These are phyloP conservation scores for Peniophora sp. DNA, from an alignment of 1,284 basidiomycete genomes.

Conservation along the genomic window DNA sequence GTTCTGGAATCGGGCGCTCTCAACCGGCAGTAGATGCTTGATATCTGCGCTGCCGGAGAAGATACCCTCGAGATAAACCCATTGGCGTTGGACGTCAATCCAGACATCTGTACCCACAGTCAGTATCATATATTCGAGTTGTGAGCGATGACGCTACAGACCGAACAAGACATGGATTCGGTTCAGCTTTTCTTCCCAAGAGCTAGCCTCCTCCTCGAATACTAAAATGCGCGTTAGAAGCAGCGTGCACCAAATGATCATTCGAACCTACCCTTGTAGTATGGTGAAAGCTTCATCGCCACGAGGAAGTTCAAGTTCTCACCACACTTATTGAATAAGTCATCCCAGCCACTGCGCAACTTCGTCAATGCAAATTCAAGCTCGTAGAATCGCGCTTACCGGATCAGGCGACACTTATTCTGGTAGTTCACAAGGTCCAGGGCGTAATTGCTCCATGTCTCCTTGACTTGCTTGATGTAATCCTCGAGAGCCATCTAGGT, in stretches of 20 bases:
- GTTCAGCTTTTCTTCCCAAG: slow-evolving; percentile 95
- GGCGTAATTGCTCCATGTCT: slow-evolving; percentile 94
- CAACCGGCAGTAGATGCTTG: slow-evolving; percentile 96
- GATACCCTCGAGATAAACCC: slow-evolving; percentile 99
- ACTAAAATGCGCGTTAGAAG: slow-evolving; percentile 40
- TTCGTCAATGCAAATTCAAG: background rate
- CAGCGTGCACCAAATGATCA: slow-evolving; percentile 1
- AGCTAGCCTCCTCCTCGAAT: slow-evolving; percentile 89
- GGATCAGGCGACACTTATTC: slow-evolving; percentile 95
- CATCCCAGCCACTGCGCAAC: slow-evolving; percentile 83
- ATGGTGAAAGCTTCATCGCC: slow-evolving; percentile 96
- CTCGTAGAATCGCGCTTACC: slow-evolving; percentile 33
- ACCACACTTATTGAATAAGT: slow-evolving; percentile 92
- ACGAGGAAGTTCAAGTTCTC: slow-evolving; percentile 94
- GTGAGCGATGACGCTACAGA: slow-evolving; percentile 24
- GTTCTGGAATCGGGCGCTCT: slow-evolving; percentile 95
- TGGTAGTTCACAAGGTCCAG: slow-evolving; percentile 98
- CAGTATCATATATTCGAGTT: slow-evolving; percentile 7
- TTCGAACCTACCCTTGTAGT: slow-evolving; percentile 86
- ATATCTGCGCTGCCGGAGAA: slow-evolving; percentile 99
- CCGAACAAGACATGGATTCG: slow-evolving; percentile 94
- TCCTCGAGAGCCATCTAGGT: slow-evolving; percentile 85
- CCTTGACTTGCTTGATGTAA: slow-evolving; percentile 92
- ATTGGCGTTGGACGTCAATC: slow-evolving; percentile 99
- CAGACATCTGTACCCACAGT: slow-evolving; percentile 67